Base-by-base conservation (phyloP, 768 basidiomycete species). In the Lactarius hengduanensis region DNA sequence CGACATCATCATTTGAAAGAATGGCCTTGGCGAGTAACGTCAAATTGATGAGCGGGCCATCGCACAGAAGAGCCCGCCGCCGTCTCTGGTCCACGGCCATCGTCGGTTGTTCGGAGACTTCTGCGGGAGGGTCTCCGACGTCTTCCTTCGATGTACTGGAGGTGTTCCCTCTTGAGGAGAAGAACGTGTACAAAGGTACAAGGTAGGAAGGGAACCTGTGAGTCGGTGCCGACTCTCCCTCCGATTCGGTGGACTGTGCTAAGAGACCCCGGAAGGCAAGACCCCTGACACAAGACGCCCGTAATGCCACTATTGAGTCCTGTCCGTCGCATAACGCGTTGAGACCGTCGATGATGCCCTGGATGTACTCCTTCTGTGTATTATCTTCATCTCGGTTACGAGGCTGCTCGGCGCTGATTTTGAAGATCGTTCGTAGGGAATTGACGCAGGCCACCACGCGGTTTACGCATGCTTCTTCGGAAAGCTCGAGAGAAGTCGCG, bases 31-130 rank as follows among this genome's bases (percentile, higher is more conserved):
- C 34, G 5, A 66, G 61, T 4, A 57, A 41, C 4, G 38, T 41
- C 36, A 66, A 41, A 58, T 66, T 66, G 28, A 41, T 26, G 13
- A 66, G 65, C 5, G 65, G 45, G 20, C 60, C 61, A 47, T 62
- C 60, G 38, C 34, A 41, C n/a, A 62, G 47, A 53, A 66, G 38
- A 22, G 1, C 28, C 15, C 38, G 8, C 56, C 65, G 57, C 36
- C 22, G 57, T 40, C 6, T 45, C 53, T 28, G 16, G 10, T 13
- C 22, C n/a, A 60, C 26, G 13, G n/a, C 6, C 1, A 4, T 26
- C 5, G 2, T 28, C 18, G 11, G 26, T 7, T 28, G 50, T 28
- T 13, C 50, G 16, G 22, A 11, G 5, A 3, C 34, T 18, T 54
- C 61, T 18, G 50, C 3, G 18, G 50, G 43, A 40, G 26, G 2